Evolutionary conservation across 2,329 filamentous ascomycete genomes (phyloP), one percentile per base, ranked within the genome.

Genomic region (Exophiala sideris): DNA sequence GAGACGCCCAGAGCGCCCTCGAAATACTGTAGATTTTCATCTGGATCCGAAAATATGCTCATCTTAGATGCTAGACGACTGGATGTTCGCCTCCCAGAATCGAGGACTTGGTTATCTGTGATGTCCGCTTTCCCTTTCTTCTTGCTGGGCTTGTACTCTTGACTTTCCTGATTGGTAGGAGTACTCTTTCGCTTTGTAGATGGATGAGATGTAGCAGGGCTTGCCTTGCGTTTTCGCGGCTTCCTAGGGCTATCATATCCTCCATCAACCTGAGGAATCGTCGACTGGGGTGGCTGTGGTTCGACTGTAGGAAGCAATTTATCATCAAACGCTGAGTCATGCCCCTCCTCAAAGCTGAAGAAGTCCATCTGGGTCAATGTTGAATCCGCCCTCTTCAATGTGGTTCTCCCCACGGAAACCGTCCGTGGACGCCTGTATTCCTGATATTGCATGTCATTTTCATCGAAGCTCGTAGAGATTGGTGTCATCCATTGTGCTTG

Each of bases 291-390:
- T 24, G 1, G 20, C 7, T 34, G 16, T 38, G 20, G 24, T 2
- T 51, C 34, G 7, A 24, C 5, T 24, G 48, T 18, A 18, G 36
- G 40, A n/a, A 53, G 24, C 45, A 50, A 41, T 12, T 29, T 45
- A 40, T 56, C 52, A 33, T 58, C 48, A 14, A 57, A 14, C 1
- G 48, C 50, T 8, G 52, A 14, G n/a, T 54, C n/a, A 20, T 56
- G 36, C 14, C 12, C 24, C 16, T 49, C 40, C 18, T 33, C 10
- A 44, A 41, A 39, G 29, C 32, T 49, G 48, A 64, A 63, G 40
- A 62, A 64, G 35, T 61, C 60, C 61, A 64, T 64, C 39, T 64
- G 62, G 3, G 62, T 64, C 44, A 64, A 51, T 2, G 62, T 64
- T n/a, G 61, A 60, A 34, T 62, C 38, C 39, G 50, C 50, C 44